Base-by-base conservation (phyloP, 805 yeast genomes). In the Lipomyces orientalis region DNA sequence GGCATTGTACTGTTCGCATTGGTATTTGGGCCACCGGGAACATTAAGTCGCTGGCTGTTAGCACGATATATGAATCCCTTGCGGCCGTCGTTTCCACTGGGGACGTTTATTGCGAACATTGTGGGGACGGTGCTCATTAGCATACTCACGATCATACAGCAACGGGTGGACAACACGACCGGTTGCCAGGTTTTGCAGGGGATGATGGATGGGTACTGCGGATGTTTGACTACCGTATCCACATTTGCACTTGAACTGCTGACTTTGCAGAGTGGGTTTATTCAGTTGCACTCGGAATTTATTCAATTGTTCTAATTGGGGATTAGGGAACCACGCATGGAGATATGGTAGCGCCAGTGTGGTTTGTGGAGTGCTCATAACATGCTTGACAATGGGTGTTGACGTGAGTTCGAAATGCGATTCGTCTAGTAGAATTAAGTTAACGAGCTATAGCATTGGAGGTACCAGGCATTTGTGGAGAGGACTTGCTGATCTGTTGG, bases 31-130 rank as follows among this genome's bases (percentile, higher is more conserved):
- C 76, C 76, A 2, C 29, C 65, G 34, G 76, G 76, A 2, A 64
- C 75, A 14, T 16, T 73, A 2, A 51, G 61, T 31, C 58, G 76
- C 31, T 72, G 72, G 67, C 51, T 58, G 25, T 55, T 73, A 4
- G 60, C 74, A 31, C 62, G 71, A 1, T 29, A 57, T 34, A 54
- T 71, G 51, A 73, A 73, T 54, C 62, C 64, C n/a, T 59, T 58
- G 31, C 10, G 8, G 14, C 60, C 62, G 22, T 31, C 64, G 25
- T 73, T 73, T 54, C 73, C 72, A 34, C 60, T 73, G 46, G 75
- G 75, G 1, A 73, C 75, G 4, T 71, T 72, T 51, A 34, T 65
- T 1, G 76, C 74, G 4, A 74, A 74, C 51, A 52, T 73, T 22
- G n/a, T 67, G 10, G 75, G 72, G 9, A 74, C 75, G 1, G 43